Percentiles rank a stretch among this genome's conserved stretches.
Conservation (phyloP, 768 basidiomycete genomes). For the Trametes sanguinea region DNA sequence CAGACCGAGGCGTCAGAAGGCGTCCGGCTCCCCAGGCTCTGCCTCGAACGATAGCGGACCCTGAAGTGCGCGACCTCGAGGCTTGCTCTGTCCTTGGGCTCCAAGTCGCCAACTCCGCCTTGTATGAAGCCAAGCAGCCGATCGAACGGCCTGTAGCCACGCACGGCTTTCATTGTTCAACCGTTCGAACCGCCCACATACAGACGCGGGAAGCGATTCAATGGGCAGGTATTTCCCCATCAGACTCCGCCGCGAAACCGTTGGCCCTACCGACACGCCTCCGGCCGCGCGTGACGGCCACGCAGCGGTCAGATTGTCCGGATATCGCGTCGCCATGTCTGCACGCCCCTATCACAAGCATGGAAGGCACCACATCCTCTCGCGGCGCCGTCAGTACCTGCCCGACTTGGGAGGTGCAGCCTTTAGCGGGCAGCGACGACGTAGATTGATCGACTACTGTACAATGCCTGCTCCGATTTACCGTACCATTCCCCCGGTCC, state of each 20-base stretch:
- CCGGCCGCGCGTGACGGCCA: not conserved
- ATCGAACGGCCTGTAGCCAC: no score
- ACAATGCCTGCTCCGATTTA: no score
- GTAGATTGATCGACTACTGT: no score
- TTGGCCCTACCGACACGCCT: not conserved
- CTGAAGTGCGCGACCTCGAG: slow-evolving; percentile 13
- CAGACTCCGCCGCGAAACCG: not conserved
- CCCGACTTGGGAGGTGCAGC: no score
- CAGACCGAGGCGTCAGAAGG: slow-evolving; percentile 3
- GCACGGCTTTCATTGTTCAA: no score
- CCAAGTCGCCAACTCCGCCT: not conserved
- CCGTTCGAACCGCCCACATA: no score
- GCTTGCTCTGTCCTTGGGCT: not conserved
- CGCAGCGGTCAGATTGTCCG: not conserved
- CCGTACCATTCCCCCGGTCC: no score
- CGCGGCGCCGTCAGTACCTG: no score
- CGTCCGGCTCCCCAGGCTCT: not conserved
- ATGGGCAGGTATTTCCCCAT: not conserved
- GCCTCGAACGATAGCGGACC: slow-evolving; percentile 4
- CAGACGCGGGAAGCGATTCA: no score
- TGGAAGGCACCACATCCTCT: not conserved
- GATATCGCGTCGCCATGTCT: not conserved
- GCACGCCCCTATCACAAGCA: not conserved
- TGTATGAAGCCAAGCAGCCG: no score
- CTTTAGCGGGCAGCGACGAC: no score